These are phyloP conservation scores for Lablab purpureus DNA, from an alignment of 306 rosid genomes.

Conservation along the genomic window DNA sequence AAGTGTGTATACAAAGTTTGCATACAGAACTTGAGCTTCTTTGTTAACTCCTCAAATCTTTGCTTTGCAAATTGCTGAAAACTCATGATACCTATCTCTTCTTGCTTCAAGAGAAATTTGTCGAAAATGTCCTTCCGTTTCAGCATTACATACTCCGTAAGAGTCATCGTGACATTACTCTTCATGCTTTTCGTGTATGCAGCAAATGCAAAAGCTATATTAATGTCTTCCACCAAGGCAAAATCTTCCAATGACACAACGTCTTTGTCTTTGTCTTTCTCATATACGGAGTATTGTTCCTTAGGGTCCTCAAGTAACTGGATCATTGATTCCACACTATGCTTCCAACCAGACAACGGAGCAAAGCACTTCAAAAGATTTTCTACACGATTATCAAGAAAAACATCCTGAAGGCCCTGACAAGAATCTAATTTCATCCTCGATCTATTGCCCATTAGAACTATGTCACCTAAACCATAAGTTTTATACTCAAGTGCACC, in stretches of 20 bases:
- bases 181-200: background rate
- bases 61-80: conserved; percentile 44
- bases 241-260: background rate
- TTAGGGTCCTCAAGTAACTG: conserved; percentile 35
- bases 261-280: background rate
- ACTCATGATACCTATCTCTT: background rate
- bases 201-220: background rate
- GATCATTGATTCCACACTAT: conserved; percentile 27
- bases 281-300: background rate
- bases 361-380: conserved; percentile 26
- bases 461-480: conserved; percentile 49
- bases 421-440: conserved; percentile 40
- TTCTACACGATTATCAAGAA: conserved; percentile 42
- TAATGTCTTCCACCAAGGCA: background rate
- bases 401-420: conserved; percentile 21
- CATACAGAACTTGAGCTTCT: conserved; percentile 30
- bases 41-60: conserved; percentile 16
- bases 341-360: conserved; percentile 43
- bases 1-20: conserved; percentile 52
- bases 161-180: background rate
- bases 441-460: conserved; percentile 42
- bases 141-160: conserved; percentile 42
- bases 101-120: background rate
- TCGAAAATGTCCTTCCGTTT: background rate
- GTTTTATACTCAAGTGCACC: conserved; percentile 11